Conservation (phyloP, 305 asterid genomes). For the Solanum hybrid region DNA sequence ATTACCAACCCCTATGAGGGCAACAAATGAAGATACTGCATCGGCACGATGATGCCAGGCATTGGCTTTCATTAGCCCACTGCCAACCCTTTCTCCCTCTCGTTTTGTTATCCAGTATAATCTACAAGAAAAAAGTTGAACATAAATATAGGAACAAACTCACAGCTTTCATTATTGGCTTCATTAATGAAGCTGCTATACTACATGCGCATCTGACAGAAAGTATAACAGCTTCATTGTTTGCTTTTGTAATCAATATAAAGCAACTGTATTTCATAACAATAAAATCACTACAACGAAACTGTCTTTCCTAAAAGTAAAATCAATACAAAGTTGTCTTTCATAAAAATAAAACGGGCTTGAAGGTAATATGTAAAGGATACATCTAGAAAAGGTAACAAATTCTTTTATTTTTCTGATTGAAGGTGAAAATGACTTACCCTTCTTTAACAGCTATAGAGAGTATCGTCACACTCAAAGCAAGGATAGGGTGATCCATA, state of each 20-base stretch:
- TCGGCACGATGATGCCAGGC: slow-evolving; percentile 99
- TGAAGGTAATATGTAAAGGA: background rate
- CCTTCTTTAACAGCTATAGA: slow-evolving; percentile 94
- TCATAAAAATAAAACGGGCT: background rate
- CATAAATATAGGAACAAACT: background rate
- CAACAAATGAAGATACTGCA: slow-evolving; percentile 90
- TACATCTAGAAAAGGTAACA: background rate
- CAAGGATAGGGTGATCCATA: slow-evolving; percentile 87
- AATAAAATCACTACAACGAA: background rate
- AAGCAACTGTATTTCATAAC: background rate
- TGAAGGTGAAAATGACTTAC: slow-evolving; percentile 28
- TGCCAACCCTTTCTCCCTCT: slow-evolving; percentile 83
- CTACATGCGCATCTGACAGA: background rate
- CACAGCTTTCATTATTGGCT: background rate
- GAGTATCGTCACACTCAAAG: slow-evolving; percentile 67
- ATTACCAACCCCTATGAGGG: slow-evolving; percentile 99
- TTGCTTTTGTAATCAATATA: background rate
- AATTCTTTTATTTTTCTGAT: background rate
- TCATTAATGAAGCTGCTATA: background rate
- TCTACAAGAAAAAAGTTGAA: slow-evolving; percentile 22
- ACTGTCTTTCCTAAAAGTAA: background rate
- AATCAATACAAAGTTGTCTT: background rate
- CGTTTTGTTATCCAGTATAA: slow-evolving; percentile 83
- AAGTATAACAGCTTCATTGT: background rate
- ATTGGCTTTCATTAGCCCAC: slow-evolving; percentile 97